phyloP scores from a whole-genome alignment of 1,284 basidiomycete genomes.

The Sutorius eximius region DNA sequence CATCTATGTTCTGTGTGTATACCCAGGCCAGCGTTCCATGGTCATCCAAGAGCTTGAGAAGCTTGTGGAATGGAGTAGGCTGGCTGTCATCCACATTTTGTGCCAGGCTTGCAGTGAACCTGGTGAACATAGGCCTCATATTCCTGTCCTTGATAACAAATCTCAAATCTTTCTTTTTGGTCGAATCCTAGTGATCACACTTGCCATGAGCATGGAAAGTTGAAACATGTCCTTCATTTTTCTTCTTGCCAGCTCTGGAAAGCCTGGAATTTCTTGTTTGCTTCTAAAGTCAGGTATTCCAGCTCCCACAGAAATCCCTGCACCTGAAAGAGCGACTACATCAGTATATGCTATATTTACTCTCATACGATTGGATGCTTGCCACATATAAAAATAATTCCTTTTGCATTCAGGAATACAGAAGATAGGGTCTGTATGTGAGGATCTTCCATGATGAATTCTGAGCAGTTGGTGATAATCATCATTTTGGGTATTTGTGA shows the following conservation, averaged over 20 bases:
- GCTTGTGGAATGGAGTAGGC: slow-evolving; percentile 13
- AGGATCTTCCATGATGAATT: not conserved
- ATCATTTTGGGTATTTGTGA: not conserved
- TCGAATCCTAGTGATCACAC: no score
- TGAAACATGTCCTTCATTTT: slow-evolving; percentile 14
- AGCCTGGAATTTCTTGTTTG: not conserved
- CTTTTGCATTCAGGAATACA: slow-evolving; percentile 5
- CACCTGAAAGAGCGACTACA: not conserved
- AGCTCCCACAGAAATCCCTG: slow-evolving; percentile 7
- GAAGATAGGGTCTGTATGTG: not conserved
- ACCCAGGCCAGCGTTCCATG: not conserved
- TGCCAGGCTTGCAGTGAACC: not conserved
- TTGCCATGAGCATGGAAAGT: slow-evolving; percentile 5
- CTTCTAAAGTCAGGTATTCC: slow-evolving; percentile 11
- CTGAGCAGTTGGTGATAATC: not conserved
- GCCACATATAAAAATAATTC: slow-evolving; percentile 18
- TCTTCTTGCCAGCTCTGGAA: not conserved
- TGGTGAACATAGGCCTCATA: not conserved
- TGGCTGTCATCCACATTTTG: not conserved
- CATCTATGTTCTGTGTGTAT: slow-evolving; percentile 19
- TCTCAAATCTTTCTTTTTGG: no score
- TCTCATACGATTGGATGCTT: not conserved
- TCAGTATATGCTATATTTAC: not conserved
- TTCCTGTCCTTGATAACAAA: not conserved
- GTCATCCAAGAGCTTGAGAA: slow-evolving; percentile 11